Percentiles rank a stretch among this genome's conserved stretches.
Conservation (phyloP, 257 asterid genomes). For the Ilex asprella region DNA sequence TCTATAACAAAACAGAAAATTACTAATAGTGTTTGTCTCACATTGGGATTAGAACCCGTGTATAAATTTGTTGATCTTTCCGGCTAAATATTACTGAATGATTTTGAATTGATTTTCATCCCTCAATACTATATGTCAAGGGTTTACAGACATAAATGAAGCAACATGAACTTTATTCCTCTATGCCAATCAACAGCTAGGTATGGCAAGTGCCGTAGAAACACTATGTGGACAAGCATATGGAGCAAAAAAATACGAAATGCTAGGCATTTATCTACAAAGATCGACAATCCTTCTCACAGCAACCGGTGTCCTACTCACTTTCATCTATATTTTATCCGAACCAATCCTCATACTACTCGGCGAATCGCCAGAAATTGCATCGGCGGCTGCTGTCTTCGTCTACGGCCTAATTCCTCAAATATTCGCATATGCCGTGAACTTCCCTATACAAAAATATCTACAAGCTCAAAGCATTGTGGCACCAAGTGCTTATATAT, state of each 20-base stretch:
- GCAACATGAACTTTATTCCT: too few species aligned
- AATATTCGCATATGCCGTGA: slow-evolving; percentile 10
- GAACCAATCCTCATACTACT: slow-evolving; percentile 6
- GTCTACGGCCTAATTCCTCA: slow-evolving; percentile 16
- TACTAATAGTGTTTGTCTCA: too few species aligned
- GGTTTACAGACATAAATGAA: too few species aligned
- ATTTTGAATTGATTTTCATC: too few species aligned
- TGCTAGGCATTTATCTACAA: slow-evolving; percentile 17
- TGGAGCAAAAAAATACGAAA: slow-evolving; percentile 15
- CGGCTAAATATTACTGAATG: too few species aligned
- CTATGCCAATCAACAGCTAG: slow-evolving; percentile 3
- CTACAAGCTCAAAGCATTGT: slow-evolving; percentile 17
- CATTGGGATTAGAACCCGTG: too few species aligned
- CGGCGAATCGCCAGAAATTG: slow-evolving; percentile 13
- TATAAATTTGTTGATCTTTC: too few species aligned
- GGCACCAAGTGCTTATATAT: slow-evolving; percentile 14
- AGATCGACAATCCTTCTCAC: slow-evolving; percentile 12
- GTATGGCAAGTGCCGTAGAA: slow-evolving; percentile 22
- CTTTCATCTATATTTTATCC: slow-evolving; percentile 5
- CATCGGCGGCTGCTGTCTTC: slow-evolving; percentile 12
- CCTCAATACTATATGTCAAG: too few species aligned
- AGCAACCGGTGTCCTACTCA: slow-evolving; percentile 1
- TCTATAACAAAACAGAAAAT: too few species aligned
- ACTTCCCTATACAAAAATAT: slow-evolving; percentile 16
- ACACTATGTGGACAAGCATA: slow-evolving; percentile 20